Evolutionary conservation across 106 monocot genomes (phyloP).

Genomic region (Narthecium ossifragum): DNA sequence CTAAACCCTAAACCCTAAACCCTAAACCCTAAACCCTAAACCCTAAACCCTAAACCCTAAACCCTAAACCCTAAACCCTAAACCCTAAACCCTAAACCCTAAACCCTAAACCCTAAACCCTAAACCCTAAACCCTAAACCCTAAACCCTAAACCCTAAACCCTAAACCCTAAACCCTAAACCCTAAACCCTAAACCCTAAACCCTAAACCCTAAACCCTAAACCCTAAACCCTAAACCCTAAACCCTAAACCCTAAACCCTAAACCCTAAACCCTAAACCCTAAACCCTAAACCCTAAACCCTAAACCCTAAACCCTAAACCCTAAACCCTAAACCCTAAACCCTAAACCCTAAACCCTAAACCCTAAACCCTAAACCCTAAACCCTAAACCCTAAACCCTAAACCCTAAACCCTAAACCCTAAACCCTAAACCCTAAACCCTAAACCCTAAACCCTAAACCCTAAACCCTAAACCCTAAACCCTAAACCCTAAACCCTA

Average conservation of each 20-base stretch:
- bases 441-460: too few species aligned
- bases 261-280: slow-evolving; percentile 20
- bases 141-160: slow-evolving; percentile 12
- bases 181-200: slow-evolving; percentile 20
- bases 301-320: neutral
- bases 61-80: slow-evolving; percentile 19
- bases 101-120: slow-evolving; percentile 15
- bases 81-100: slow-evolving; percentile 18
- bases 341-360: too few species aligned
- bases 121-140: slow-evolving; percentile 18
- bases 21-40: slow-evolving; percentile 21
- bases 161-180: slow-evolving; percentile 22
- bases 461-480: too few species aligned
- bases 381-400: too few species aligned
- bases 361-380: too few species aligned
- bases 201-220: slow-evolving; percentile 15
- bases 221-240: slow-evolving; percentile 15
- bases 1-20: too few species aligned
- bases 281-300: slow-evolving; percentile 16
- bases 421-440: too few species aligned
- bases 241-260: slow-evolving; percentile 16
- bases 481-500: too few species aligned
- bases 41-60: slow-evolving; percentile 20
- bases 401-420: too few species aligned
- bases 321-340: neutral